These are phyloP conservation scores for Inga laurina DNA, from an alignment of 306 rosid species.

Conservation along the genomic window DNA sequence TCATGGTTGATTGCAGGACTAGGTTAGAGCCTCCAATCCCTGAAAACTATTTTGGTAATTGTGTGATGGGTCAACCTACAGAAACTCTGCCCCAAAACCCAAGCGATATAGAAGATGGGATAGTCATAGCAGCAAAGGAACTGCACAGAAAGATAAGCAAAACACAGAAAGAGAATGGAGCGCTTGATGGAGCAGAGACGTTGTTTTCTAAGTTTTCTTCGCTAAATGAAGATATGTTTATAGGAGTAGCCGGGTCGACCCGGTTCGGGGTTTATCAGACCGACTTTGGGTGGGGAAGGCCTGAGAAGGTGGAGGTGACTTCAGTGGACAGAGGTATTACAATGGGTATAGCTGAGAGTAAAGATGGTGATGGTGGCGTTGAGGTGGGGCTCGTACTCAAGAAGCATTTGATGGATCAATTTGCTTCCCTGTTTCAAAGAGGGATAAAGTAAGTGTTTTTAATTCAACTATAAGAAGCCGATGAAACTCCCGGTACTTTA, in stretches of 20 bases:
- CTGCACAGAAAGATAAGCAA: background rate
- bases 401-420: slow-evolving; percentile 14
- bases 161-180: background rate
- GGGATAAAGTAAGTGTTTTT: background rate
- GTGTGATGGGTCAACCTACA: background rate
- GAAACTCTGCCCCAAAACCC: background rate
- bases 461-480: too few relatives aligned
- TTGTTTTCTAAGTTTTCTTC: background rate
- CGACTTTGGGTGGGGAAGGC: background rate
- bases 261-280: background rate
- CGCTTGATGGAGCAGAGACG: background rate
- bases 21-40: slow-evolving; percentile 29
- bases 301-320: background rate
- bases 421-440: slow-evolving; percentile 14
- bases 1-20: slow-evolving; percentile 23
- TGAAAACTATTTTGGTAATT: slow-evolving; percentile 33
- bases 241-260: slow-evolving; percentile 40
- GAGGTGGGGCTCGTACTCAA: slow-evolving; percentile 39
- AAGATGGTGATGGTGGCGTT: slow-evolving; percentile 33
- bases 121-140: slow-evolving; percentile 1
- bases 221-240: accelerated
- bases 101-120: slow-evolving; percentile 7
- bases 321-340: slow-evolving; percentile 33
- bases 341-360: slow-evolving; percentile 34
- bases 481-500: too few relatives aligned